Evolutionary conservation across 2,329 filamentous ascomycete species (phyloP), one percentile per base, ranked within the genome.

Genomic region (Alternaria ethzedia): DNA sequence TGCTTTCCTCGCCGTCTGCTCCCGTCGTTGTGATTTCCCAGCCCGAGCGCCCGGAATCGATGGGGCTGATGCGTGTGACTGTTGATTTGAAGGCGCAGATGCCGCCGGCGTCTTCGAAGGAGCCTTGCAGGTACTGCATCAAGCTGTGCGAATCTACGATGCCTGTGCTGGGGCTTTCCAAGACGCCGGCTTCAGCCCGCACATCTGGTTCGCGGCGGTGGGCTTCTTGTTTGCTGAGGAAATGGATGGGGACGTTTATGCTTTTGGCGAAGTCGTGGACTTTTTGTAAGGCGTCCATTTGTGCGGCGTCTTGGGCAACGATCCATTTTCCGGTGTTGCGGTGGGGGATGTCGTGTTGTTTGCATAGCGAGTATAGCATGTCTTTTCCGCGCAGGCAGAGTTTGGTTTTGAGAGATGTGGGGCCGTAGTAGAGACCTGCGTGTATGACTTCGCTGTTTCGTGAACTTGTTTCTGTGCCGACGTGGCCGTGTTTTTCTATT

Each of bases 371-470:
- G 81, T 99, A 99, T 63, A 98, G 84, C 78, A 93, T 84, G 30
- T 90, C 78, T 70, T 90, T 90, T 63, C 96, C 96, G 30, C 84
- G 83, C 67, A 97, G 85, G 82, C 96, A 99, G 12, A 99, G 87
- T 15, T 83, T 82, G 1, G 94, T 93, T 82, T 99, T 99, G 57
- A 97, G 87, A 2, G 89, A 90, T 44, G 82, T 80, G 6, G 85
- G 78, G 15, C 91, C 92, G 80, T 97, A 97, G 86, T 97, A 98
- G 67, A 98, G 86, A 13, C 96, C 96, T 1, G 93, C 96, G 79
- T 99, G 96, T 72, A 99, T 96, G 59, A 98, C 95, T 86, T 98
- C 94, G 75, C 91, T 95, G 83, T 97, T 97, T 70, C 94, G 90
- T 68, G 91, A 92, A 66, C 91, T 94, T 0, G 94, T 97, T 82